Percentiles rank a stretch among this genome's conserved stretches.
phyloP scores from a whole-genome alignment of 805 yeast genomes.

The Hanseniaspora vineae region DNA sequence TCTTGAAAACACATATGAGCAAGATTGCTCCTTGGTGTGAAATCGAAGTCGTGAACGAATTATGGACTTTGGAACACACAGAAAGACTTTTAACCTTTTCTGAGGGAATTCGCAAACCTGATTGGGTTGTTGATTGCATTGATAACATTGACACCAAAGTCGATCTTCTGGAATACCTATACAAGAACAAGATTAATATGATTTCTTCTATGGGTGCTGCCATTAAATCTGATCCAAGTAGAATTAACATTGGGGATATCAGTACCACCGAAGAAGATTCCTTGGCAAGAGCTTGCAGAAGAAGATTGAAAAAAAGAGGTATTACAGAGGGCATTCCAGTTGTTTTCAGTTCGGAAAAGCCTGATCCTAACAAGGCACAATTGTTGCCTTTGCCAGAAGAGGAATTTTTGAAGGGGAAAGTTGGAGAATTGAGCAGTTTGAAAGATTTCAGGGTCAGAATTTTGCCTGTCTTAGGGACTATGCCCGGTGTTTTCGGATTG shows the following conservation, averaged over 20 bases:
- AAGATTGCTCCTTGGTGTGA: slow-evolving; percentile 90
- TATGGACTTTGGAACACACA: slow-evolving; percentile 63
- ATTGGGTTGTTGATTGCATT: slow-evolving; percentile 84
- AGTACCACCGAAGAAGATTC: slow-evolving; percentile 91
- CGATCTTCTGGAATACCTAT: slow-evolving; percentile 67
- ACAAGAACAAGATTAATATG: slow-evolving; percentile 46
- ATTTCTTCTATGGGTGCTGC: slow-evolving; percentile 96
- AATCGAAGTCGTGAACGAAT: slow-evolving; percentile 61
- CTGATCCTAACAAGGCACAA: slow-evolving; percentile 87
- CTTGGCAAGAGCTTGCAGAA: slow-evolving; percentile 72
- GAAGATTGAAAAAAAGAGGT: slow-evolving; percentile 71
- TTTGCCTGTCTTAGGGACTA: slow-evolving; percentile 88
- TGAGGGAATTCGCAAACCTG: slow-evolving; percentile 39
- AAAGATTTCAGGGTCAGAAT: slow-evolving; percentile 88
- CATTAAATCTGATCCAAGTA: slow-evolving; percentile 87
- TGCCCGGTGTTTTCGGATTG: slow-evolving; percentile 94
- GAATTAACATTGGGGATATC: slow-evolving; percentile 81
- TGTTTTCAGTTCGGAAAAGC: slow-evolving; percentile 89
- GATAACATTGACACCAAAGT: slow-evolving; percentile 97
- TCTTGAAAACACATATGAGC: slow-evolving; percentile 53
- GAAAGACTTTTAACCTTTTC: slow-evolving; percentile 40
- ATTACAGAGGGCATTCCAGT: slow-evolving; percentile 67
- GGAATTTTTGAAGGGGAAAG: slow-evolving; percentile 68
- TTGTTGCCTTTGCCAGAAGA: slow-evolving; percentile 75
- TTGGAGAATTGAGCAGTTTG: slow-evolving; percentile 76